Evolutionary conservation across 495 filamentous ascomycete genomes (phyloP).

Genomic region (Aspergillus cristatus): DNA sequence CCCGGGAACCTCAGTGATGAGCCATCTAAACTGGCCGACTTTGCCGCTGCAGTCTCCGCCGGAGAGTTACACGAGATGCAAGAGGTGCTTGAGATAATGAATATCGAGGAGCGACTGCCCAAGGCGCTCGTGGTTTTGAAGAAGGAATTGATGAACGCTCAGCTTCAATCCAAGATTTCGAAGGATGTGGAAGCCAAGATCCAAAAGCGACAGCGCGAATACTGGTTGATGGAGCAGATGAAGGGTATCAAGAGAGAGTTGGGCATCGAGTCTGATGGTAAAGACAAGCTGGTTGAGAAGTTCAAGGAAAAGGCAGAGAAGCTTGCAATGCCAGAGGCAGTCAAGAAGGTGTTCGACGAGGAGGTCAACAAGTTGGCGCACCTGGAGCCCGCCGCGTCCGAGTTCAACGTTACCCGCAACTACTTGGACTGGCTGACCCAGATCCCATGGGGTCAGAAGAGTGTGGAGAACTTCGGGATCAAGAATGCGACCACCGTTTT

Average conservation of each 20-base stretch:
- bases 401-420: conserved; percentile 98
- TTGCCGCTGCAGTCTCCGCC: conserved; percentile 87
- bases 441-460: conserved; percentile 94
- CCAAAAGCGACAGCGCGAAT: conserved; percentile 94
- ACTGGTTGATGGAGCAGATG: conserved; percentile 99
- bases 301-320: conserved; percentile 94
- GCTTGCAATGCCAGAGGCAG: conserved; percentile 90
- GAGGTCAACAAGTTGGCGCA: conserved; percentile 95
- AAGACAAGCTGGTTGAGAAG: conserved; percentile 93
- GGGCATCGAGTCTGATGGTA: conserved; percentile 93
- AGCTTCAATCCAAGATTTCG: conserved; percentile 92
- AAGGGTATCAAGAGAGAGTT: conserved; percentile 96
- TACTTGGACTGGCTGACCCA: conserved; percentile 98
- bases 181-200: conserved; percentile 98
- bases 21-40: conserved; percentile 89
- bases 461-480: conserved; percentile 93
- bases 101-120: conserved; percentile 80
- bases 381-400: conserved; percentile 87
- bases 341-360: conserved; percentile 96
- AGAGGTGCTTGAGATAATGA: conserved; percentile 80
- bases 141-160: conserved; percentile 96
- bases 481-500: conserved; percentile 80
- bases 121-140: conserved; percentile 89
- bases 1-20: conserved; percentile 91
- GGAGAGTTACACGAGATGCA: conserved; percentile 89